Base-by-base conservation (phyloP, 805 yeast genomes). In the Metschnikowia dekortorum region DNA sequence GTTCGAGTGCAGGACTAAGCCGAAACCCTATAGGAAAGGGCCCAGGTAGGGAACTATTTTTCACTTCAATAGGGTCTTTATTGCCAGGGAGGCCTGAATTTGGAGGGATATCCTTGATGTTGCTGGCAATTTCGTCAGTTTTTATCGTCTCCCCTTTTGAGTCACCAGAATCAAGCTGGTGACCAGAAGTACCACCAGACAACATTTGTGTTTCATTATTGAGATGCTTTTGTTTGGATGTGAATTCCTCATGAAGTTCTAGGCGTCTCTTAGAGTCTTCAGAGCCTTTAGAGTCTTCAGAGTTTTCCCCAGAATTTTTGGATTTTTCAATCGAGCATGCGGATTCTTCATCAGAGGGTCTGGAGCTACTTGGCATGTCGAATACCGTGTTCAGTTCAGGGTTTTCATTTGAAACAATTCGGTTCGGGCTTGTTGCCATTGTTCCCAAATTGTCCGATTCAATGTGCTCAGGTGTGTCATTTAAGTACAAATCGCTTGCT, bases 21-120 rank as follows among this genome's bases (percentile, higher is more conserved):
- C 41, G 36, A 44, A 46, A 51, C 39, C 51, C 56, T 26, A 9
- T 9, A 4, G 58, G 58, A 28, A 52, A 42, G 7, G 45, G 45
- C 3, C 22, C 37, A n/a, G 6, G 7, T 34, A 7, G 18, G 9
- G 37, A 14, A 10, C 7, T 2, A 11, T 11, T 32, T 32, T 32
- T 9, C 6, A 11, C n/a, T 13, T 32, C 35, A 32, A 10, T n/a
- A 8, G 10, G 13, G 7, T 6, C 35, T 6, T 32, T 1, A 22
- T 4, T 18, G 18, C 8, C 30, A 18, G 13, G 29, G 39, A 10
- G 39, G 16, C 14, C 41, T 38, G 22, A 22, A 22, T 22, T 22
- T 22, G 22, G 5, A 22, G 22, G 1, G 22, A 4, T 3, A 22
- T 22, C 41, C 14, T n/a, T 14, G 9, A 14, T n/a, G n/a, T 14